Evolutionary conservation across 345 rosid species (phyloP).

Genomic region (Iberis pinnata): DNA sequence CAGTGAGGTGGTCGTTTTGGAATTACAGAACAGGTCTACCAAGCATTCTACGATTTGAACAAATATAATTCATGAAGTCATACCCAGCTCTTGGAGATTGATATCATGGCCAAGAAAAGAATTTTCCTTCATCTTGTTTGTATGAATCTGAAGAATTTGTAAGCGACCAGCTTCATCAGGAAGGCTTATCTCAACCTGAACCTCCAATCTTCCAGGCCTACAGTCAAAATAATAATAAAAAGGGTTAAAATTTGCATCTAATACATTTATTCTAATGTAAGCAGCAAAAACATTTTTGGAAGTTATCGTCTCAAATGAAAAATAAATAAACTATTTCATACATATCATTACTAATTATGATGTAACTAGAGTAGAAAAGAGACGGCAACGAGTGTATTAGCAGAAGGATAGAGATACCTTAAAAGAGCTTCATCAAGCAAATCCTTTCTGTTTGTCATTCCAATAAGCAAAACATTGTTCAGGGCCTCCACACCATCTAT

Average conservation of each 20-base stretch:
- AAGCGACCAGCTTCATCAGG: constrained; percentile 97
- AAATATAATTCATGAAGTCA: constrained; percentile 15
- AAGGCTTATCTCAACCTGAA: constrained; percentile 98
- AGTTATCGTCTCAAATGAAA: constrained; percentile 3
- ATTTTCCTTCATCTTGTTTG: constrained; percentile 95
- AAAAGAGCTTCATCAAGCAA: constrained; percentile 94
- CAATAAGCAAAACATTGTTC: constrained; percentile 85
- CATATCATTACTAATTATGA: background rate
- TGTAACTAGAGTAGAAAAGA: constrained; percentile 2
- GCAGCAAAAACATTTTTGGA: background rate
- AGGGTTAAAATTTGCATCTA: background rate
- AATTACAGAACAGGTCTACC: constrained; percentile 8
- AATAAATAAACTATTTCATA: background rate
- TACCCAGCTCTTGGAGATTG: constrained; percentile 86
- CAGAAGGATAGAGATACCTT: constrained; percentile 42
- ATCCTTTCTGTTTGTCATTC: constrained; percentile 95
- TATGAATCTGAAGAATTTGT: constrained; percentile 95
- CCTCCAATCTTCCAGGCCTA: constrained; percentile 98
- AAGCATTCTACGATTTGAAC: constrained; percentile 9
- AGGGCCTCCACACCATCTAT: constrained; percentile 95
- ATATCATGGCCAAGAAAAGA: constrained; percentile 89
- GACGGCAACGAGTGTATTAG: background rate
- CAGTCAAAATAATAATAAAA: constrained; percentile 18
- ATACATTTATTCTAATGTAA: constrained; percentile 6
- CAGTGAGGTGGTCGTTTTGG: background rate